These are phyloP conservation scores for Westerdykella sp. DNA, from an alignment of 2,329 filamentous ascomycete species.

Conservation along the genomic window DNA sequence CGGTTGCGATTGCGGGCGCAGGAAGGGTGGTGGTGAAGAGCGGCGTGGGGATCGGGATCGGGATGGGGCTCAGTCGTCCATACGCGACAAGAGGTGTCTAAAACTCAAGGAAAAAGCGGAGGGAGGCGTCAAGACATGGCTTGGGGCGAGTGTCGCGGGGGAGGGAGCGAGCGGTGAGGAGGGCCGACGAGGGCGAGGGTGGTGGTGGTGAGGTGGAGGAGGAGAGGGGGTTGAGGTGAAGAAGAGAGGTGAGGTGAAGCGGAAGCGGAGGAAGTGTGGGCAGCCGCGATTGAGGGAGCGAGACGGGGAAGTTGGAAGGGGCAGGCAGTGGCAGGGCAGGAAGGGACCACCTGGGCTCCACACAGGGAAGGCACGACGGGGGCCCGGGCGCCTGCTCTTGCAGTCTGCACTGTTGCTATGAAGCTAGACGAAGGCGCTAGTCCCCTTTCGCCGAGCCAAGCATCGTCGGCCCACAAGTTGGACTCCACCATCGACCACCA, in stretches of 20 bases:
- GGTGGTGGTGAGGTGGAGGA: slow-evolving; percentile 1
- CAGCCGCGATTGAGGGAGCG: slow-evolving; percentile 7
- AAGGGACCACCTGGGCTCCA: background rate
- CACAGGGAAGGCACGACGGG: background rate
- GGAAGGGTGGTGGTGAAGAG: slow-evolving; percentile 2
- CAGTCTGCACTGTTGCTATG: too few species aligned
- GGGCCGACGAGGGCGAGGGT: background rate
- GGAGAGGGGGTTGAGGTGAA: background rate
- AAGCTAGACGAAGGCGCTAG: too few species aligned
- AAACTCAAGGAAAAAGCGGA: slow-evolving; percentile 1
- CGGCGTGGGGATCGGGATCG: background rate
- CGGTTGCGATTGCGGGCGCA: too few species aligned
- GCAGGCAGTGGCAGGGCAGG: background rate
- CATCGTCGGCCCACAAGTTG: too few species aligned
- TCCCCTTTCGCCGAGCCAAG: too few species aligned
- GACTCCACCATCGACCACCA: too few species aligned
- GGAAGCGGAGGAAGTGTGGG: slow-evolving; percentile 14
- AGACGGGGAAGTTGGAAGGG: slow-evolving; percentile 4
- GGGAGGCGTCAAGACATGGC: slow-evolving; percentile 2
- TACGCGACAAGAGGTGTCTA: background rate
- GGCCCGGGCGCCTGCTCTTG: too few species aligned
- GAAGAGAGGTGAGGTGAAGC: slow-evolving; percentile 4
- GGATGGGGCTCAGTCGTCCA: too few species aligned
- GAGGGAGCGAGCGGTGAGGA: background rate
- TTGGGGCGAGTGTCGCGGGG: background rate